Evolutionary conservation across 768 basidiomycete genomes (phyloP).

Genomic region (Candolleomyces aberdarensis): DNA sequence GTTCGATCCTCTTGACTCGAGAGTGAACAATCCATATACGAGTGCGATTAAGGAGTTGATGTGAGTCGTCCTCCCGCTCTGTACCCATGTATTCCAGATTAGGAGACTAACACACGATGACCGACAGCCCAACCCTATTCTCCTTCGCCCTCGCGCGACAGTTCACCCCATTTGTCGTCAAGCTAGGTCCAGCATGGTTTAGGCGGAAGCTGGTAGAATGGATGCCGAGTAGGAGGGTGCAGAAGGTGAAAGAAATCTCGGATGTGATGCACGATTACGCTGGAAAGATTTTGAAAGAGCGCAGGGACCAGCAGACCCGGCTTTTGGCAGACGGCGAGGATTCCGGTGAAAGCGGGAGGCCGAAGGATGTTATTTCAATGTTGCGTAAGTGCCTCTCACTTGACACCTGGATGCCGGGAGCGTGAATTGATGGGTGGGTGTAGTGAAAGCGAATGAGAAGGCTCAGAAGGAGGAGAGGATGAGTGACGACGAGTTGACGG

Average conservation of each 20-base stretch:
- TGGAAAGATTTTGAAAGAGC: slow-evolving; percentile 34
- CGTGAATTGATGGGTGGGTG: background rate
- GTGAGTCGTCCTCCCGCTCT: slow-evolving; percentile 22
- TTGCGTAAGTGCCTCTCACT: slow-evolving; percentile 34
- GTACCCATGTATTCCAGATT: slow-evolving; percentile 1
- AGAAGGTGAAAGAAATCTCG: slow-evolving; percentile 42
- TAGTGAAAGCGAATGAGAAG: slow-evolving; percentile 37
- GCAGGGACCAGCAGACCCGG: slow-evolving; percentile 23
- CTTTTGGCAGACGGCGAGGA: slow-evolving; percentile 12
- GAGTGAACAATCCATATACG: slow-evolving; percentile 41
- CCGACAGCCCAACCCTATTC: slow-evolving; percentile 41
- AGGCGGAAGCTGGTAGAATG: slow-evolving; percentile 41
- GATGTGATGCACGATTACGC: slow-evolving; percentile 47
- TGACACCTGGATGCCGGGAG: background rate
- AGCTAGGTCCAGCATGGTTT: slow-evolving; percentile 39
- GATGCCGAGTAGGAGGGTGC: slow-evolving; percentile 35
- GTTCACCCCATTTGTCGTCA: slow-evolving; percentile 41
- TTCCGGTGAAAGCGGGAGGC: slow-evolving; percentile 19
- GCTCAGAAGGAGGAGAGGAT: slow-evolving; percentile 33
- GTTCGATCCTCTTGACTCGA: slow-evolving; percentile 43
- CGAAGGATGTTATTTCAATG: slow-evolving; percentile 49
- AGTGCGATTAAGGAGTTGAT: slow-evolving; percentile 43
- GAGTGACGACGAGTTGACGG: slow-evolving; percentile 41
- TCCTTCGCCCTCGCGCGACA: slow-evolving; percentile 42
- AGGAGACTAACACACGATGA: background rate